Evolutionary conservation across 2,329 filamentous ascomycete genomes (phyloP).

Genomic region (Pestalotiopsis sp.): DNA sequence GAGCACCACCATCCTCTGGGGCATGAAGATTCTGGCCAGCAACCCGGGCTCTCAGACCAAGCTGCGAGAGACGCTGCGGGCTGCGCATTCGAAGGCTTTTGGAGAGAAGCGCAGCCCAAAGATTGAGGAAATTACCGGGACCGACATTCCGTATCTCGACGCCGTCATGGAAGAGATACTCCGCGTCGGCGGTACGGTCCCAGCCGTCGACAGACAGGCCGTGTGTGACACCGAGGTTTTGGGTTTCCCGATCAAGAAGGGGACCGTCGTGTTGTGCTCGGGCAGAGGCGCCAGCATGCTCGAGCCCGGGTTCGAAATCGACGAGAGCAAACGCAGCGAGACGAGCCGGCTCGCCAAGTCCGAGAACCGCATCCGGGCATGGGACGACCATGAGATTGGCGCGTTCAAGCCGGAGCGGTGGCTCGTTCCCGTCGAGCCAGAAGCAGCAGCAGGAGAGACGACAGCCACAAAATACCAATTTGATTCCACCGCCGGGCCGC

Average conservation of each 20-base stretch:
- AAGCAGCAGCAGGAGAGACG: background rate
- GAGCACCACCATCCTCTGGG: constrained; percentile 30
- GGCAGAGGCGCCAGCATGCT: constrained; percentile 19
- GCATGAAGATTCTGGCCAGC: constrained; percentile 29
- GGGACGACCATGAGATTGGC: constrained; percentile 15
- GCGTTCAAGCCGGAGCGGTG: constrained; percentile 24
- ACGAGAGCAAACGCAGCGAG: constrained; percentile 15
- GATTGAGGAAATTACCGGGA: constrained; percentile 23
- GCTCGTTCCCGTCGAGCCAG: constrained; percentile 9
- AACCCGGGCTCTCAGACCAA: constrained; percentile 26
- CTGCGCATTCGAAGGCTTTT: constrained; percentile 18
- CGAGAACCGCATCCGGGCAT: constrained; percentile 5
- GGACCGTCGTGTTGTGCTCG: constrained; percentile 17
- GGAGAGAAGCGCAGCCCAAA: constrained; percentile 24
- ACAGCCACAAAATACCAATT: constrained; percentile 14
- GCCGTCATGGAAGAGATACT: constrained; percentile 34
- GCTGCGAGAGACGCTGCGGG: constrained; percentile 27
- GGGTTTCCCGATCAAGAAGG: constrained; percentile 22
- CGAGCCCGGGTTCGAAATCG: constrained; percentile 13
- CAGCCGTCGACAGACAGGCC: constrained; percentile 26
- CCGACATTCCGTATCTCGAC: constrained; percentile 31
- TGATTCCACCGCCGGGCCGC: constrained; percentile 24
- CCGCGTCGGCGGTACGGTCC: constrained; percentile 25
- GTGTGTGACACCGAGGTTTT: constrained; percentile 27
- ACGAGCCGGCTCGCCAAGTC: constrained; percentile 9